Percentiles rank a stretch among this genome's conserved stretches.
phyloP scores from a whole-genome alignment of 805 yeast genomes.

The Teunomyces funiuensis region DNA sequence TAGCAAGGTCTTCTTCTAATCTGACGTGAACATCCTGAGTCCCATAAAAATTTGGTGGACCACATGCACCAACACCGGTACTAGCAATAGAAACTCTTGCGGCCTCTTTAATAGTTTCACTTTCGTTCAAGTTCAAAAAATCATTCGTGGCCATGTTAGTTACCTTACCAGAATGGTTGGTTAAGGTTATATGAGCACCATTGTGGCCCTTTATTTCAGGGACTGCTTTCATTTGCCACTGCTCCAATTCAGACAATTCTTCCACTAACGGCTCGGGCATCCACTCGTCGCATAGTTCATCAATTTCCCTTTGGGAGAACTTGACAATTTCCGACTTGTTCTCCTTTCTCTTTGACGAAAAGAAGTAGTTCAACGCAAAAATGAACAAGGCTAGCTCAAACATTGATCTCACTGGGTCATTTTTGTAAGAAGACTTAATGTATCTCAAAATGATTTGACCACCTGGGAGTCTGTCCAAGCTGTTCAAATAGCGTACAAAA shows the following conservation, averaged over 20 bases:
- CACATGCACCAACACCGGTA: constrained; percentile 97
- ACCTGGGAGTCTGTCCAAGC: constrained; percentile 49
- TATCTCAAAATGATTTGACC: constrained; percentile 64
- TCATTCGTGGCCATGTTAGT: constrained; percentile 73
- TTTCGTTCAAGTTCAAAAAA: constrained; percentile 60
- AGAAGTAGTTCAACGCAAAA: constrained; percentile 81
- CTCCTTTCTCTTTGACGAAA: constrained; percentile 73
- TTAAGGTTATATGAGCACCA: constrained; percentile 36
- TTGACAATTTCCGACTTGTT: constrained; percentile 69
- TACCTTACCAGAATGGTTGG: constrained; percentile 32
- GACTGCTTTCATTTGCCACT: constrained; percentile 60
- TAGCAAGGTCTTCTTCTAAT: constrained; percentile 72
- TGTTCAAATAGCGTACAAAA: constrained; percentile 36
- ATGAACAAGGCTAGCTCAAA: constrained; percentile 74
- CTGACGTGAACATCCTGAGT: constrained; percentile 87
- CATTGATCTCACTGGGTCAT: constrained; percentile 89
- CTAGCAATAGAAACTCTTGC: constrained; percentile 60
- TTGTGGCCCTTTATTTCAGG: constrained; percentile 65
- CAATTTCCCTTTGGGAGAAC: constrained; percentile 63
- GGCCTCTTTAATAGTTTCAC: constrained; percentile 45
- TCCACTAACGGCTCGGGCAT: constrained; percentile 80
- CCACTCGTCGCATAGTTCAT: constrained; percentile 88
- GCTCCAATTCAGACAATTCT: constrained; percentile 49
- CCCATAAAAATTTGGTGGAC: constrained; percentile 97
- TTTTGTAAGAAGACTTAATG: constrained; percentile 80